Base-by-base conservation (phyloP, 306 rosid genomes). In the Gastrolobium bilobum region DNA sequence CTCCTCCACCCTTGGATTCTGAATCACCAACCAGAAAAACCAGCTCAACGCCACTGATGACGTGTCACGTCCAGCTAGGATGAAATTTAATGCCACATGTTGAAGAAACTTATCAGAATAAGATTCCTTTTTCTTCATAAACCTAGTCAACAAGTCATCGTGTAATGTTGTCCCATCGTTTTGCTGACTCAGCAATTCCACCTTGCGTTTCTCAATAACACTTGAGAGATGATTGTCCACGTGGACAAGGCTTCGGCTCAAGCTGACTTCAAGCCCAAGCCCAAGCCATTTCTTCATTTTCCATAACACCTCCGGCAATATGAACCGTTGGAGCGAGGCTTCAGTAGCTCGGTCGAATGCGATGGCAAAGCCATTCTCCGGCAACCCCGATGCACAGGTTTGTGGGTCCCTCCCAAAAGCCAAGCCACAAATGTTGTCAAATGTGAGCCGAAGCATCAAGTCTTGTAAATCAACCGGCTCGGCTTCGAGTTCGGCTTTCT, bases 21-120 rank as follows among this genome's bases (percentile, higher is more conserved):
- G 91, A 13, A 79, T 91, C 2, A 92, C 81, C 80, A 89, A 31
- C 97, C 97, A 94, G 40, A 94, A 94, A 37, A 94, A 94, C 98
- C 98, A 94, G 39, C 98, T 60, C 58, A 94, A 10, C 0, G 97
- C 98, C 0, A 87, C 98, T 0, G 98, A 92, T 83, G 98, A 94
- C 8, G 98, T 94, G 90, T 94, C 98, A 0, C 98, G 94, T 76
- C 98, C 98, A 79, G 98, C 98, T 67, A 94, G 82, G 94, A 94
- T 94, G 82, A 94, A 94, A 15, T 94, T 94, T 70, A 94, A 81
- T 0, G 98, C 94, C 90, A 94, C 98, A 5, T 92, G 90, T 73
- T 88, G 93, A 0, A 94, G 93, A 47, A 92, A 92, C 29, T 80
- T 34, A 60, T 90, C 90, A 0, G 98, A 74, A 87, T 92, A 94